Conservation (phyloP, 345 rosid genomes). For the Citrus reticulata region DNA sequence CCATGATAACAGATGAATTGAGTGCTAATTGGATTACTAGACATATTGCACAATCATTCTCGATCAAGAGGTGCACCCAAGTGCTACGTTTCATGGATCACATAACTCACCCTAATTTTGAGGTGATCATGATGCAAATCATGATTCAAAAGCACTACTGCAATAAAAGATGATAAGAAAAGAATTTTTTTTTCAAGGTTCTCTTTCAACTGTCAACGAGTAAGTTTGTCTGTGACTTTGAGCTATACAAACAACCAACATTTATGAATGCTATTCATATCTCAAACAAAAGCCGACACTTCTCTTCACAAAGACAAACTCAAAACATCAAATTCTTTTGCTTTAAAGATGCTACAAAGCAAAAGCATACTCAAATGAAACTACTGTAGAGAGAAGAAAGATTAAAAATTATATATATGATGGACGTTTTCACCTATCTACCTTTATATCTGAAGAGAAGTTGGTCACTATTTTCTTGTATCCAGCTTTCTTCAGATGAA, state of each 20-base stretch:
- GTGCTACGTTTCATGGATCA: neutral
- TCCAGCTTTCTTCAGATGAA: slow-evolving; percentile 74
- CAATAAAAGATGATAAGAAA: neutral
- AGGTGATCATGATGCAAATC: neutral
- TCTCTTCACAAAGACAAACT: neutral
- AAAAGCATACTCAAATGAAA: neutral
- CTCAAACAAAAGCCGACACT: neutral
- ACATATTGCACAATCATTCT: neutral
- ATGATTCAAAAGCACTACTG: neutral
- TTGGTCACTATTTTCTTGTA: slow-evolving; percentile 79
- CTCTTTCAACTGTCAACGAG: neutral
- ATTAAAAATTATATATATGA: neutral
- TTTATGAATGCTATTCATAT: neutral
- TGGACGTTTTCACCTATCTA: slow-evolving; percentile 8
- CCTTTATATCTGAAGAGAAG: slow-evolving; percentile 98
- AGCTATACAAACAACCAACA: neutral
- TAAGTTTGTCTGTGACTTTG: neutral
- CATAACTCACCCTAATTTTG: too few species aligned
- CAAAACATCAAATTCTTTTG: neutral
- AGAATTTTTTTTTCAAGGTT: neutral
- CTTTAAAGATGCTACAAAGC: neutral
- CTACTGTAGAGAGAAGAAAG: neutral
- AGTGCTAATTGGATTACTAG: neutral
- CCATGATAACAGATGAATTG: neutral
- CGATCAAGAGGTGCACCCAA: neutral